Percentiles rank a stretch among this genome's conserved stretches.
phyloP scores from a whole-genome alignment of 805 yeast genomes.

The Candida schatavii region DNA sequence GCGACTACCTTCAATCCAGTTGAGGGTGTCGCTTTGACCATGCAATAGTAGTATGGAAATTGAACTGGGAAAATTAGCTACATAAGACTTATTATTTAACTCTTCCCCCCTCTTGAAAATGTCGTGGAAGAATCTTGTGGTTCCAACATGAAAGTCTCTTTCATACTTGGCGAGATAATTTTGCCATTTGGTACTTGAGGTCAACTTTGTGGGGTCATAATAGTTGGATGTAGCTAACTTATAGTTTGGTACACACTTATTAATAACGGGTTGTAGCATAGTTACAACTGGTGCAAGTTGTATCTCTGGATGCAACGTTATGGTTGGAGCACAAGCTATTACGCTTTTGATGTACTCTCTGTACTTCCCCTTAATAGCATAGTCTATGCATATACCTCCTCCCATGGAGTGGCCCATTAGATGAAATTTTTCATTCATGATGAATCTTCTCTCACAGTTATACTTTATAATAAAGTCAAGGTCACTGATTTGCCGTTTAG shows the following conservation, averaged over 20 bases:
- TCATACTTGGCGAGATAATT: slow-evolving; percentile 41
- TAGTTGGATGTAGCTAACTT: slow-evolving; percentile 24
- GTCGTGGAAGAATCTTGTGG: slow-evolving; percentile 58
- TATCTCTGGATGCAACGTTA: slow-evolving; percentile 55
- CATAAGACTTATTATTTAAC: slow-evolving; percentile 37
- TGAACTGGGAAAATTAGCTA: slow-evolving; percentile 31
- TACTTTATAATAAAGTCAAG: slow-evolving; percentile 38
- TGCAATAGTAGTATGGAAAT: slow-evolving; percentile 57
- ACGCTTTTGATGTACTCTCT: slow-evolving; percentile 45
- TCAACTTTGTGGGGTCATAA: slow-evolving; percentile 47
- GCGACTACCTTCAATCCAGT: slow-evolving; percentile 49
- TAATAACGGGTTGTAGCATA: slow-evolving; percentile 35
- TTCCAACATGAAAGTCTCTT: slow-evolving; percentile 37
- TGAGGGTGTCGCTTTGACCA: slow-evolving; percentile 62
- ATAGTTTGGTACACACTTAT: slow-evolving; percentile 43
- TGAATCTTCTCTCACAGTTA: slow-evolving; percentile 16
- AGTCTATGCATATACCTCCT: slow-evolving; percentile 67
- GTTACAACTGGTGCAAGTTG: slow-evolving; percentile 47
- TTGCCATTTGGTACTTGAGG: slow-evolving; percentile 46
- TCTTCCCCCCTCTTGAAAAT: slow-evolving; percentile 61
- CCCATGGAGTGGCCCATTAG: slow-evolving; percentile 81
- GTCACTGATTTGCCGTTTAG: slow-evolving; percentile 54
- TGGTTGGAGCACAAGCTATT: slow-evolving; percentile 57
- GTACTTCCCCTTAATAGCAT: slow-evolving; percentile 54
- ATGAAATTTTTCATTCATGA: slow-evolving; percentile 42